Evolutionary conservation across 2,329 filamentous ascomycete species (phyloP).

Genomic region (Aureobasidium uvarum): DNA sequence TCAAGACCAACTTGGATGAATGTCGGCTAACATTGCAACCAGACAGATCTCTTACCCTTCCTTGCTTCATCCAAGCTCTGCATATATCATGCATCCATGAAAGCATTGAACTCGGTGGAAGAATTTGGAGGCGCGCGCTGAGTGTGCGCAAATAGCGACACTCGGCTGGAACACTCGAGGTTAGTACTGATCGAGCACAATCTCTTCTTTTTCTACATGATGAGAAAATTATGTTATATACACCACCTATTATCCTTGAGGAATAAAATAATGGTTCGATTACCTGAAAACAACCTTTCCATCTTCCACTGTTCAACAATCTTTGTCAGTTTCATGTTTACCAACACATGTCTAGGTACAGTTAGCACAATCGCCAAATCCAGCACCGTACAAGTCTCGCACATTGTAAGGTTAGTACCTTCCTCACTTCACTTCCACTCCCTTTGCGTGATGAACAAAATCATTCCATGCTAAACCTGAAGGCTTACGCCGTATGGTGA

Average conservation of each 20-base stretch:
- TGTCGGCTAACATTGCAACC: slow-evolving; percentile 22
- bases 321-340: slow-evolving; percentile 16
- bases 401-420: slow-evolving; percentile 13
- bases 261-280: slow-evolving; percentile 49
- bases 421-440: not conserved
- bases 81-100: slow-evolving; percentile 26
- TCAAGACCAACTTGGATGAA: slow-evolving; percentile 16
- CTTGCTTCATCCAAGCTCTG: slow-evolving; percentile 14
- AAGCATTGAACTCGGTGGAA: not conserved
- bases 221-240: slow-evolving; percentile 51
- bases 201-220: slow-evolving; percentile 36
- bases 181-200: slow-evolving; percentile 12
- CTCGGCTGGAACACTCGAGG: slow-evolving; percentile 4
- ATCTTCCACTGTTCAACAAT: slow-evolving; percentile 1
- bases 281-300: slow-evolving; percentile 41
- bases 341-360: slow-evolving; percentile 18
- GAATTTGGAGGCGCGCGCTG: not conserved
- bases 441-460: slow-evolving; percentile 60
- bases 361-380: not conserved
- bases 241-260: slow-evolving; percentile 49
- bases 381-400: not conserved
- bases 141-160: slow-evolving; percentile 3
- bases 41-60: slow-evolving; percentile 16
- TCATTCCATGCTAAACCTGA: slow-evolving; percentile 80
- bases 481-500: slow-evolving; percentile 61